phyloP scores from a whole-genome alignment of 257 asterid genomes.

The Scutellaria minor region DNA sequence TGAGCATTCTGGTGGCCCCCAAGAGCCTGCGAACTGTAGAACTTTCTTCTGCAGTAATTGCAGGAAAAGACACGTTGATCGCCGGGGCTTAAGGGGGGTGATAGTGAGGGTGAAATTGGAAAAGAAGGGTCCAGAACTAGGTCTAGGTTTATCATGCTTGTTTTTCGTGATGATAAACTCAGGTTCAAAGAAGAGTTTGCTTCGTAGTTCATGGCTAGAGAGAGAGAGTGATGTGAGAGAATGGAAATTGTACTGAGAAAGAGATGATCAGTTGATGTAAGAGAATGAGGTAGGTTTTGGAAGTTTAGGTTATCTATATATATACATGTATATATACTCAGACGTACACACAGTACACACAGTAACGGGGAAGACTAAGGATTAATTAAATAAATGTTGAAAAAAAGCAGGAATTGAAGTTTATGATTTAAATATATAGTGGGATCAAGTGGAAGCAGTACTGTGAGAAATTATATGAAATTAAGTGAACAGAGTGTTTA shows the following conservation, averaged over 20 bases:
- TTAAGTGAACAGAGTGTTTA: background rate
- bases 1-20: constrained; percentile 98
- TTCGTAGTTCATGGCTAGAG: constrained; percentile 49
- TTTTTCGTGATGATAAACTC: constrained; percentile 44
- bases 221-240: background rate
- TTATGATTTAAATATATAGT: background rate
- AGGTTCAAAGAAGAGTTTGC: constrained; percentile 60
- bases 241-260: background rate
- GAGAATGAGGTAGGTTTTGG: constrained; percentile 23
- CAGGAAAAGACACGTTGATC: constrained; percentile 76
- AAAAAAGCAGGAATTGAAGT: background rate
- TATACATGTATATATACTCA: constrained; percentile 33
- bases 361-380: constrained; percentile 4
- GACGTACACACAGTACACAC: constrained; percentile 23
- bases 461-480: constrained; percentile 6
- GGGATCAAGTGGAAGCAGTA: background rate
- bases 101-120: constrained; percentile 40
- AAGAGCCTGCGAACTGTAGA: constrained; percentile 86
- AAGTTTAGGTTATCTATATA: constrained; percentile 26
- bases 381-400: background rate
- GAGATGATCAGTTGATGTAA: background rate
- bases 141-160: constrained; percentile 40
- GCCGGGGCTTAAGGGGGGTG: constrained; percentile 45
- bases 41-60: constrained; percentile 75
- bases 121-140: constrained; percentile 49